Conservation (phyloP, 2,329 filamentous ascomycete species). For the Fusarium paranaense region DNA sequence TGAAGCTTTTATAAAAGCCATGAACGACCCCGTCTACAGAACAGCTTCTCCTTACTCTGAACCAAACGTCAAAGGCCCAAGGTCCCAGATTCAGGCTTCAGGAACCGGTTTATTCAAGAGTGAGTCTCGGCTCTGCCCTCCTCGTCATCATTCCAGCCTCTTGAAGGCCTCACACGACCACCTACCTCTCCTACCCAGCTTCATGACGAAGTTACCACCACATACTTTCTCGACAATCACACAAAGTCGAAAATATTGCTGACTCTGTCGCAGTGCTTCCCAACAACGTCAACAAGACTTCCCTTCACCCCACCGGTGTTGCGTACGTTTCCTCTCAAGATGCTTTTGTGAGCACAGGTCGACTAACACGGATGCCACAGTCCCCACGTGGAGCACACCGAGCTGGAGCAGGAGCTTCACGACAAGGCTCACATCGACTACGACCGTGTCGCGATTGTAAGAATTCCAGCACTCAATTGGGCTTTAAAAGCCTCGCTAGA, state of each 20-base stretch:
- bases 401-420: slow-evolving; percentile 96
- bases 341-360: slow-evolving; percentile 12
- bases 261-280: slow-evolving; percentile 59
- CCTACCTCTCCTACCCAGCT: slow-evolving; percentile 5
- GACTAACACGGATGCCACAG: slow-evolving; percentile 59
- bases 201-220: slow-evolving; percentile 7
- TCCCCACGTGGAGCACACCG: slow-evolving; percentile 89
- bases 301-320: slow-evolving; percentile 90
- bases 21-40: slow-evolving; percentile 56
- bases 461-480: slow-evolving; percentile 46
- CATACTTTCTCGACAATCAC: slow-evolving; percentile 25
- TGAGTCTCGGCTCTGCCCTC: slow-evolving; percentile 44
- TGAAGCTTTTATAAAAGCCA: slow-evolving; percentile 54
- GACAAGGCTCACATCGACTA: slow-evolving; percentile 99
- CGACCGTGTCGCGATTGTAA: slow-evolving; percentile 95
- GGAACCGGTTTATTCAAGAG: slow-evolving; percentile 57
- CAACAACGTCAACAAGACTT: slow-evolving; percentile 86
- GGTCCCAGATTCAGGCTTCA: slow-evolving; percentile 52
- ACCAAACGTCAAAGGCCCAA: slow-evolving; percentile 54
- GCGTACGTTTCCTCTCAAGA: slow-evolving; percentile 71
- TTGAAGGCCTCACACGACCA: slow-evolving; percentile 25
- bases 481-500: background rate
- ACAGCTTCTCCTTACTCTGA: slow-evolving; percentile 53
- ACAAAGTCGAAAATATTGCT: slow-evolving; percentile 28
- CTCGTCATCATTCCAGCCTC: slow-evolving; percentile 8